Base-by-base conservation (phyloP, 495 filamentous ascomycete species). In the Penicillium cinerascens region DNA sequence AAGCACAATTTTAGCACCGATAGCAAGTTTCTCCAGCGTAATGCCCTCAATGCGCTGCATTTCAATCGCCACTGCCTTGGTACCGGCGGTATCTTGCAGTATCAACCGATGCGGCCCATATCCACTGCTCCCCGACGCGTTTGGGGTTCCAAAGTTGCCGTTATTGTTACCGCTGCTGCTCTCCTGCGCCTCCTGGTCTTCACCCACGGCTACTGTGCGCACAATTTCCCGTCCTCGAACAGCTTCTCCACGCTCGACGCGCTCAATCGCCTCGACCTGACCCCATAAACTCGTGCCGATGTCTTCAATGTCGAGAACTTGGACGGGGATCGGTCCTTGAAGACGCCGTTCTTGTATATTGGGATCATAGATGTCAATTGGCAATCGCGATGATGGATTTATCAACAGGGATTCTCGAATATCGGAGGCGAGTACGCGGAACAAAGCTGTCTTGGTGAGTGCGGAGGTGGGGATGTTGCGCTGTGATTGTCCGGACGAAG, bases 251-350 rank as follows among this genome's bases (percentile, higher is more conserved):
- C 91, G 78, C 65, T 91, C 87, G 8, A 83, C 72, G 40, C 87
- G 83, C 67, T 98, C 93, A 21, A 97, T 77, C 18, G 82, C 82
- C 59, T 97, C 92, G 36, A 96, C 81, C 60, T 95, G 88, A 59
- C 87, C 84, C 87, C 91, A 92, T 18, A 85, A 76, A 58, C 85
- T 88, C 13, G 78, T 79, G 13, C 83, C 79, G 37, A 97, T 75
- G 60, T 96, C 91, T 60, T 92, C 87, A 16, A 97, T 78, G 42
- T 89, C 89, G 0, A 95, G 67, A 0, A 97, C 82, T 65, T 98
- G 93, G 6, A 93, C 85, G 0, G 84, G 76, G 6, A 92, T 76
- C 17, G 89, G 77, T 0, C 76, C 77, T 0, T 68, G 35, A 0
- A 95, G 69, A 0, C 66, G 68, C 13, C 76, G 67, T 49, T 89